These are phyloP conservation scores for Blepharisma japonicum DNA, from an alignment of 73 alveolate genomes.

Conservation along the genomic window DNA sequence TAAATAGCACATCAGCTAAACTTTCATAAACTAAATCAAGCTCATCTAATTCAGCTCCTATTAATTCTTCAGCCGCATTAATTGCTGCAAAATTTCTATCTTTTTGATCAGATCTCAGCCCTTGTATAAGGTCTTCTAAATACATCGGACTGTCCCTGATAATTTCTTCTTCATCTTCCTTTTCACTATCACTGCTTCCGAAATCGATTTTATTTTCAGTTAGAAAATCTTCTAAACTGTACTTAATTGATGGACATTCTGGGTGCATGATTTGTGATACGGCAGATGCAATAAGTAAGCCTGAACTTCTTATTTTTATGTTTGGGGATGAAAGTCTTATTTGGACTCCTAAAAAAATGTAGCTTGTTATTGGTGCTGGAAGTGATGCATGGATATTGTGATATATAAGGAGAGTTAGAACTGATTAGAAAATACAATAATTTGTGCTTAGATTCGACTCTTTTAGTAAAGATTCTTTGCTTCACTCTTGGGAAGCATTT, in stretches of 20 bases:
- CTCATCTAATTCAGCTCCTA: background rate
- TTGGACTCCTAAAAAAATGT: background rate
- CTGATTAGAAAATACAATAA: background rate
- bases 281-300: constrained; percentile 2
- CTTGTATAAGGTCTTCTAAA: background rate
- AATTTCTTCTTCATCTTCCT: constrained; percentile 8
- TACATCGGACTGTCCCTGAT: background rate
- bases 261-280: background rate
- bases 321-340: background rate
- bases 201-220: background rate
- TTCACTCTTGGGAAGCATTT: background rate
- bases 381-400: background rate
- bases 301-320: background rate
- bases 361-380: background rate
- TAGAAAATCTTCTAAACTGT: background rate
- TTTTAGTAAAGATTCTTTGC: background rate
- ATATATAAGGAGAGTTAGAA: background rate
- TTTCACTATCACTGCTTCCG: background rate
- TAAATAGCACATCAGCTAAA: background rate
- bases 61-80: background rate
- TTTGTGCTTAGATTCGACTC: background rate
- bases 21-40: constrained; percentile 7
- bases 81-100: background rate
- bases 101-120: background rate
- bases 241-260: background rate